Conservation (phyloP, 176 grass and related monocot species). For the Tillandsia leiboldiana region DNA sequence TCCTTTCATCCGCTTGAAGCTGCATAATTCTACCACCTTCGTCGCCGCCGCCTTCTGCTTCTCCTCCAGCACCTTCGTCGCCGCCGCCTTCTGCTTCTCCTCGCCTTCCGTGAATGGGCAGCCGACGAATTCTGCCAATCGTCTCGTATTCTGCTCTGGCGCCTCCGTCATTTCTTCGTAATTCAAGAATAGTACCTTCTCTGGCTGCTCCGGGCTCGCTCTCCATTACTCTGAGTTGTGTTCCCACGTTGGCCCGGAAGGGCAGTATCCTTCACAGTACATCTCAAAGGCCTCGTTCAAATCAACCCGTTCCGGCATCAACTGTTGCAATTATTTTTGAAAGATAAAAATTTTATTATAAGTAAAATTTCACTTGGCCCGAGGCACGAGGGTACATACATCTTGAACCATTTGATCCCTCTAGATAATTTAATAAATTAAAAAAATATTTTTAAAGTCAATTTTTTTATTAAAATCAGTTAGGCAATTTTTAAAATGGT, state of each 20-base stretch:
- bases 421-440: too few species aligned
- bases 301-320: too few species aligned
- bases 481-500: too few species aligned
- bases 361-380: too few species aligned
- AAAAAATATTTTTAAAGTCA: too few species aligned
- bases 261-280: too few species aligned
- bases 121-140: slow-evolving; percentile 32
- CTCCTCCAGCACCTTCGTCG: slow-evolving; percentile 31
- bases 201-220: slow-evolving; percentile 13
- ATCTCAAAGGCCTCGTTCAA: too few species aligned
- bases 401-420: too few species aligned
- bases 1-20: slow-evolving; percentile 32
- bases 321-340: too few species aligned
- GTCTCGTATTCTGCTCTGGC: slow-evolving; percentile 9
- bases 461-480: too few species aligned
- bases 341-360: too few species aligned
- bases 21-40: slow-evolving; percentile 30
- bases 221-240: slow-evolving; percentile 36
- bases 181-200: slow-evolving; percentile 32
- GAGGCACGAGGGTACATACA: too few species aligned
- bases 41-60: neutral
- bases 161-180: slow-evolving; percentile 39
- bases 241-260: slow-evolving; percentile 37
- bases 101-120: slow-evolving; percentile 31
- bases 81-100: slow-evolving; percentile 8